Base-by-base conservation (phyloP, 352 stramenopile species). In the Phytophthora cactorum region DNA sequence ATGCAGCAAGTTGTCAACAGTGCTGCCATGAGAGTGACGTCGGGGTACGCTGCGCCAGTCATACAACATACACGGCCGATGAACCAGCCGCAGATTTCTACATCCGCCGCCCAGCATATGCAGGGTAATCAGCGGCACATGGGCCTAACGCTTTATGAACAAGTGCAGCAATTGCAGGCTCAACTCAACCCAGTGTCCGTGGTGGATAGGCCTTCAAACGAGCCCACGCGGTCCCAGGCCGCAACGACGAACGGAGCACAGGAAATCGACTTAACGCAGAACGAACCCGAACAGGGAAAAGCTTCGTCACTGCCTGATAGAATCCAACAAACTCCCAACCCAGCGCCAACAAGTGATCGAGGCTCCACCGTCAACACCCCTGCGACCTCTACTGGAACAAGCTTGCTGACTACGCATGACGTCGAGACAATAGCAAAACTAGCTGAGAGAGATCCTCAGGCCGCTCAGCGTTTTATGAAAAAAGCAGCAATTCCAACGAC, bases 361-460 rank as follows among this genome's bases (percentile, higher is more conserved):
- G 59, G 15, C 12, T 58, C 51, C 47, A 34, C 28, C 39, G 39
- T 58, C 10, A 62, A 46, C 14, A 43, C 38, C 14, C 14, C 51
- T 34, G n/a, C 36, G n/a, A n/a, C 36, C 12, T 36, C 14, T 43
- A 14, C 34, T 31, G 38, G 41, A 15, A 36, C 25, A 41, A 65
- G 27, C 22, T 34, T 41, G 25, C 9, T 54, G 34, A 55, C 27
- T 34, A 31, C 28, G 17, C 43, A 22, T 11, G 70, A 70, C 39
- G 59, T 51, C n/a, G 66, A 66, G n/a, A 60, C 64, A 43, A 76
- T 76, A 52, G 58, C 61, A 47, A 65, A 45, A 44, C 47, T 76
- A 46, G 65, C 47, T 3, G 57, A 74, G 28, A 55, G n/a, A 59
- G 17, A 68, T 10, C 44, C 49, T 2, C n/a, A 34, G n/a, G 50